These are phyloP conservation scores for Amaranthus palmeri DNA, from an alignment of 148 eudicot genomes.

Conservation along the genomic window DNA sequence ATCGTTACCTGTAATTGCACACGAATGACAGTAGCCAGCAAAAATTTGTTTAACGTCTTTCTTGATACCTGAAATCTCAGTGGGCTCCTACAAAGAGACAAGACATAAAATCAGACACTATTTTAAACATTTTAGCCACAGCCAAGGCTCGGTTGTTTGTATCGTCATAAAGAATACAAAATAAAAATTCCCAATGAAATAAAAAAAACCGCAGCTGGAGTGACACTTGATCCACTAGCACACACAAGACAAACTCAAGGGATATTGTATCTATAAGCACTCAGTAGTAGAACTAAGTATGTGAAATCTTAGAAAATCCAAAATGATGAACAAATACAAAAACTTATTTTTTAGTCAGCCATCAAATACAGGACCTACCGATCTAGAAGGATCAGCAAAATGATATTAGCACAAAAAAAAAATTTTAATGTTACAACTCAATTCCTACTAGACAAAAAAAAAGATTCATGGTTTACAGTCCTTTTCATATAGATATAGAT, in stretches of 20 bases:
- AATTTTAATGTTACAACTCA: too few relatives aligned
- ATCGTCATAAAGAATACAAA: not conserved
- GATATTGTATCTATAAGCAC: not conserved
- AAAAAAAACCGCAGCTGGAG: not conserved
- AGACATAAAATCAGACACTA: not conserved
- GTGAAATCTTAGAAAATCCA: not conserved
- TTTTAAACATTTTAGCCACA: not conserved
- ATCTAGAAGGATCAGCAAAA: too few relatives aligned
- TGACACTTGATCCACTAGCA: too few relatives aligned
- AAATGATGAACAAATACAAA: too few relatives aligned
- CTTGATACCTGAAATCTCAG: conserved; percentile 56
- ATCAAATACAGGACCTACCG: too few relatives aligned
- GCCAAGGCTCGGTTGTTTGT: not conserved
- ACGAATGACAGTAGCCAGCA: conserved; percentile 89
- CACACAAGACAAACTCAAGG: too few relatives aligned
- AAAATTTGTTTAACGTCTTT: conserved; percentile 53
- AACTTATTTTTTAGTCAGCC: too few relatives aligned
- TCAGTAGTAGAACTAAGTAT: not conserved
- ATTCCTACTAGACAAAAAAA: too few relatives aligned
- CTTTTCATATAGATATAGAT: too few relatives aligned
- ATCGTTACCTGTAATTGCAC: conserved; percentile 78
- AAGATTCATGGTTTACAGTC: too few relatives aligned
- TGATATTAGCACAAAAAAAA: too few relatives aligned
- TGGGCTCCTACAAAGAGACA: conserved; percentile 53
- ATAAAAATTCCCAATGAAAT: not conserved